phyloP scores from a whole-genome alignment of 129 eudicot genomes.

The Heracleum sosnowskyi region DNA sequence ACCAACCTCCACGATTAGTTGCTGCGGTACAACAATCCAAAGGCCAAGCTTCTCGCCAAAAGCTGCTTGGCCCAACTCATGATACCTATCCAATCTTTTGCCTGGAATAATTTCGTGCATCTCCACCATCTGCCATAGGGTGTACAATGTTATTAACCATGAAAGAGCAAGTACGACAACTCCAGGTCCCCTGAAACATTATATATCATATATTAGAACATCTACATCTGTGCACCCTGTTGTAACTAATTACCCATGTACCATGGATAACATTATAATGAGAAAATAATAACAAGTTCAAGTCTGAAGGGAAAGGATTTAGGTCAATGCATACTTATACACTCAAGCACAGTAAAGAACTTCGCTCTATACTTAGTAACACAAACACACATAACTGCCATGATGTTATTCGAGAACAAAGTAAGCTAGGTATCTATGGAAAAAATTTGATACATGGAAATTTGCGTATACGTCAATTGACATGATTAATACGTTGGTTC shows the following conservation, averaged over 20 bases:
- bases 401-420: not conserved
- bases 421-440: not conserved
- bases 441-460: not conserved
- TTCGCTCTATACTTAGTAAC: not conserved
- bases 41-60: slow-evolving; percentile 7
- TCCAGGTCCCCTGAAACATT: slow-evolving; percentile 3
- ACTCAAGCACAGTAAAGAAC: not conserved
- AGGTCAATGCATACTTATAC: not conserved
- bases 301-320: not conserved
- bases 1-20: slow-evolving; percentile 3
- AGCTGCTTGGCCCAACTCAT: slow-evolving; percentile 6
- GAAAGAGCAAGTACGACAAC: not conserved
- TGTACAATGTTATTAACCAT: slow-evolving; percentile 4
- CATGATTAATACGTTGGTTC: not conserved
- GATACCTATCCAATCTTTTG: not conserved
- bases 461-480: not conserved
- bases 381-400: not conserved
- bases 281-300: not conserved
- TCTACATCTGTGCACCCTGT: not conserved
- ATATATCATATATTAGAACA: not conserved
- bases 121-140: slow-evolving; percentile 5
- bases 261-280: not conserved
- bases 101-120: slow-evolving; percentile 3
- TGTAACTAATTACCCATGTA: not conserved
- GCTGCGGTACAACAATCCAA: slow-evolving; percentile 8